Evolutionary conservation across 805 yeast genomes (phyloP).

Genomic region (Yamadazyma phyllophila): DNA sequence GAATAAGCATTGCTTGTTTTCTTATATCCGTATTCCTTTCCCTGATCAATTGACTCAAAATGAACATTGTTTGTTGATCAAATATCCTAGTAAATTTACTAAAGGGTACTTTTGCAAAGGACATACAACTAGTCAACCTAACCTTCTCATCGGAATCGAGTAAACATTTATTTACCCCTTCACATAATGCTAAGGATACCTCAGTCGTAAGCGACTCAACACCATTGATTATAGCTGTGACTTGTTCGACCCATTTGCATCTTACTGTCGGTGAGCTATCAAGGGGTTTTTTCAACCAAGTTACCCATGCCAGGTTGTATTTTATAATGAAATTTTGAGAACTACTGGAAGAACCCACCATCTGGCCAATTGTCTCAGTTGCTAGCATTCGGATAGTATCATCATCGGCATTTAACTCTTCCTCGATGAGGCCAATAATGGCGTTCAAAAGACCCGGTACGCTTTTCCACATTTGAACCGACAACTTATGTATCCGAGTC

Average conservation of each 20-base stretch:
- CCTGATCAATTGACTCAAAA: conserved; percentile 62
- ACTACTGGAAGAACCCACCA: conserved; percentile 38
- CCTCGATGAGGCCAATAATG: conserved; percentile 75
- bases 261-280: conserved; percentile 69
- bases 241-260: conserved; percentile 63
- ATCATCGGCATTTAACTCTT: conserved; percentile 73
- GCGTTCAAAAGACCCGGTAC: conserved; percentile 74
- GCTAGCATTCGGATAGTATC: conserved; percentile 62
- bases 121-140: conserved; percentile 56
- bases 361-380: conserved; percentile 67
- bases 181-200: conserved; percentile 34
- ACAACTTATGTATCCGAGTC: conserved; percentile 58
- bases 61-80: conserved; percentile 46
- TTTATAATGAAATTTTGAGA: conserved; percentile 44
- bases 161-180: conserved; percentile 64
- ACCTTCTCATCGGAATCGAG: conserved; percentile 76
- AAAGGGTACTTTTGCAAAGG: conserved; percentile 48
- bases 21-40: conserved; percentile 71
- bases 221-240: conserved; percentile 44
- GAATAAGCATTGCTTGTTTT: conserved; percentile 50
- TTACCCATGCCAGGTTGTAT: conserved; percentile 59
- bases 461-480: conserved; percentile 69
- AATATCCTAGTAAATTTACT: conserved; percentile 49
- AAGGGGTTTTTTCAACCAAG: conserved; percentile 73
- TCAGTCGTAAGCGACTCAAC: conserved; percentile 40